These are phyloP conservation scores for Phytophthora aleatoria DNA, from an alignment of 352 stramenopile species.

Conservation along the genomic window DNA sequence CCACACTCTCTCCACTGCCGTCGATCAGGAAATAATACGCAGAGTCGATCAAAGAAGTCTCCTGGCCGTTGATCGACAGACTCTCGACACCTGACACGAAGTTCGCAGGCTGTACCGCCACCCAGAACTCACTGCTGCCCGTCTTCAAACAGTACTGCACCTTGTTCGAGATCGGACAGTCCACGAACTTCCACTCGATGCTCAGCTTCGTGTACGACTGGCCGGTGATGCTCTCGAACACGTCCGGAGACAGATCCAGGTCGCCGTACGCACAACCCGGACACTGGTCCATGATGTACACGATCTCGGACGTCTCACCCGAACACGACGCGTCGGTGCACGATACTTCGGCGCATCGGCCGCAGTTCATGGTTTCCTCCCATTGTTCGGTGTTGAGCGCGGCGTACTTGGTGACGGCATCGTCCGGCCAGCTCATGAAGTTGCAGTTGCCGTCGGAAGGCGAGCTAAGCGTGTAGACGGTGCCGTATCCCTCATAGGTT, in stretches of 20 bases:
- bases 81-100: constrained; percentile 52
- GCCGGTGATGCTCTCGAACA: constrained; percentile 68
- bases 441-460: constrained; percentile 51
- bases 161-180: constrained; percentile 55
- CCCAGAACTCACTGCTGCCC: constrained; percentile 66
- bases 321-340: constrained; percentile 59
- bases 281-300: constrained; percentile 76
- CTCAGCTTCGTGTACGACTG: constrained; percentile 46
- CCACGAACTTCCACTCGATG: constrained; percentile 70
- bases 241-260: constrained; percentile 59
- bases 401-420: constrained; percentile 42
- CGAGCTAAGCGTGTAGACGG: constrained; percentile 38
- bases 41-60: constrained; percentile 61
- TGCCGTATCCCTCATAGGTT: constrained; percentile 22
- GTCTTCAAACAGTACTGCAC: constrained; percentile 72
- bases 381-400: constrained; percentile 50
- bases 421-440: constrained; percentile 40
- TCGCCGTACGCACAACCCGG: constrained; percentile 54
- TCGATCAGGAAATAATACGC: constrained; percentile 73
- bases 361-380: constrained; percentile 50
- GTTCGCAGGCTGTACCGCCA: constrained; percentile 69
- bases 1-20: constrained; percentile 40
- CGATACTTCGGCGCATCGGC: constrained; percentile 48
- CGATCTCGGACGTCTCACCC: constrained; percentile 47
- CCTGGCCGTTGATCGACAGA: constrained; percentile 59